These are phyloP conservation scores for Torulaspora maleeae DNA, from an alignment of 805 yeast genomes.

Conservation along the genomic window DNA sequence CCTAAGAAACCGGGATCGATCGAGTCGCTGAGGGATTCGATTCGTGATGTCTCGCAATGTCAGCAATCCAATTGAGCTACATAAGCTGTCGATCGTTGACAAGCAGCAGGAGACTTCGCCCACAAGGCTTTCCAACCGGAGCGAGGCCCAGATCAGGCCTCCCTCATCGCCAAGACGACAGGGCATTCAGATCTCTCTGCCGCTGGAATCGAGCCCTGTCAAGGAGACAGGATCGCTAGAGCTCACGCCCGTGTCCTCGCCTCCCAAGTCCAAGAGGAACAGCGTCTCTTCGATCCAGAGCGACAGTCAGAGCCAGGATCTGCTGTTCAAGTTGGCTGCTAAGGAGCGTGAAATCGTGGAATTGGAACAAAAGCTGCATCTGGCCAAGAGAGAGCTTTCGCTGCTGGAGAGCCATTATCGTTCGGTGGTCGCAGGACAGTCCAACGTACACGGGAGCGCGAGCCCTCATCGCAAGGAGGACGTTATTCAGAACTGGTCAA, in stretches of 20 bases:
- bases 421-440: conserved; percentile 3
- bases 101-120: conserved; percentile 10
- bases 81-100: conserved; percentile 27
- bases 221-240: conserved; percentile 2
- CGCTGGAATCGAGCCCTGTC: conserved; percentile 12
- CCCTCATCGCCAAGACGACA: conserved; percentile 15
- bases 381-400: conserved; percentile 38
- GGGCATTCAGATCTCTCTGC: conserved; percentile 16
- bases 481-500: conserved; percentile 12
- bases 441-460: neutral
- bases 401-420: conserved; percentile 30
- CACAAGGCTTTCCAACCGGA: neutral
- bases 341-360: conserved; percentile 53
- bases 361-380: conserved; percentile 40
- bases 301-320: conserved; percentile 7
- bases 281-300: conserved; percentile 8
- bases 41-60: conserved; percentile 11
- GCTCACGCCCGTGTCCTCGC: conserved; percentile 1
- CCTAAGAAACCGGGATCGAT: neutral
- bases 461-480: conserved; percentile 1
- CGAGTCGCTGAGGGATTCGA: neutral
- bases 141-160: neutral
- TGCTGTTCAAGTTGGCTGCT: conserved; percentile 42
- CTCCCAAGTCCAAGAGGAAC: conserved; percentile 4
- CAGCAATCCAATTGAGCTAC: conserved; percentile 24